These are phyloP conservation scores for Symbiodinium pilosum DNA, from an alignment of 73 alveolate species.

Conservation along the genomic window DNA sequence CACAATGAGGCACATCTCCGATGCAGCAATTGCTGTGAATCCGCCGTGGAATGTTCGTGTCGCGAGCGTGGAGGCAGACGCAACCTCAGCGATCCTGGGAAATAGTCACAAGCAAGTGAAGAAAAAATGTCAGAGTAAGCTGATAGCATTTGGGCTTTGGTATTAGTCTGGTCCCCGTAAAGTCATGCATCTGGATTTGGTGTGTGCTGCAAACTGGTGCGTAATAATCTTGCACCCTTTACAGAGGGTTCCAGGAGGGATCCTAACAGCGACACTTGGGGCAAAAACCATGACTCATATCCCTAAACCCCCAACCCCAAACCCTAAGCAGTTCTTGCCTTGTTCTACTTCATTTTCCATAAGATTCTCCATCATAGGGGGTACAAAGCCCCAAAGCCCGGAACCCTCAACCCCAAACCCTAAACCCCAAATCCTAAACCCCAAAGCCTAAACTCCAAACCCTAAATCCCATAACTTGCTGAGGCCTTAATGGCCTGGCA, in stretches of 20 bases:
- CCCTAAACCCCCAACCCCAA: too few species aligned
- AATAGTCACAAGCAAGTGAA: not conserved
- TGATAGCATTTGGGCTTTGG: not conserved
- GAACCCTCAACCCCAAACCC: too few species aligned
- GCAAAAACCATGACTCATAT: too few species aligned
- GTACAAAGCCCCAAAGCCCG: too few species aligned
- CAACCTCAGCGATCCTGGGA: not conserved
- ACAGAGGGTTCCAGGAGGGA: too few species aligned
- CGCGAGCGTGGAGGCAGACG: constrained; percentile 73
- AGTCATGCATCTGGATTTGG: not conserved
- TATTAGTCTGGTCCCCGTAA: not conserved
- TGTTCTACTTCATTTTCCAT: not conserved
- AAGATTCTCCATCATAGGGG: not conserved
- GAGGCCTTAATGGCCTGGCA: constrained; percentile 85
- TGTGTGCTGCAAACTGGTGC: not conserved
- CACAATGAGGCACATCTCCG: not conserved
- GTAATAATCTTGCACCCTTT: too few species aligned
- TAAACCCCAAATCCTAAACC: too few species aligned
- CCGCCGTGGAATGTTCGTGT: constrained; percentile 76
- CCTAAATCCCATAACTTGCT: too few species aligned
- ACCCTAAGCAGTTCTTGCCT: too few species aligned
- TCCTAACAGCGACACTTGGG: too few species aligned
- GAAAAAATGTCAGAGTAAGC: not conserved
- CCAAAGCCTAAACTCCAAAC: too few species aligned
- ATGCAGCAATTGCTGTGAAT: constrained; percentile 1